Conservation (phyloP, 306 rosid species). For the Acacia acuminata region DNA sequence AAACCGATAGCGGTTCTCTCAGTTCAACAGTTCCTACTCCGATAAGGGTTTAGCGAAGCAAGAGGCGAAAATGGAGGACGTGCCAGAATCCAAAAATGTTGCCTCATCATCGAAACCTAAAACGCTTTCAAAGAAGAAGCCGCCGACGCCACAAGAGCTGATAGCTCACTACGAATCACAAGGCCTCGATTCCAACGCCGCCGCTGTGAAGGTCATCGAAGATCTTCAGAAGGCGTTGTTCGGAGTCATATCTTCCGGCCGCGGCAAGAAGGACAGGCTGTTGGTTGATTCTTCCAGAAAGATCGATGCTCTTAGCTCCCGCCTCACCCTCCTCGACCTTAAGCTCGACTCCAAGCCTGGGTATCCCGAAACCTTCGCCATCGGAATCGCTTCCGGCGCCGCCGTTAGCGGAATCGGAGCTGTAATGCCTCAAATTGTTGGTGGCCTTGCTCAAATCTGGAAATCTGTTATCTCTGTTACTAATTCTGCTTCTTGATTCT, state of each 20-base stretch:
- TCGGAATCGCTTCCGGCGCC: slow-evolving; percentile 78
- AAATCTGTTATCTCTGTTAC: slow-evolving; percentile 44
- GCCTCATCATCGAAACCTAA: neutral
- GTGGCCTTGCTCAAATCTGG: slow-evolving; percentile 65
- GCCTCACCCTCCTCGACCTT: slow-evolving; percentile 65
- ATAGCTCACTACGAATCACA: slow-evolving; percentile 81
- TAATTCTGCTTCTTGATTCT: slow-evolving; percentile 40
- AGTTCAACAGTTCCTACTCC: neutral
- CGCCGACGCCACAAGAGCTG: slow-evolving; percentile 63
- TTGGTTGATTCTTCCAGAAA: slow-evolving; percentile 61
- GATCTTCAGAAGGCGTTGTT: slow-evolving; percentile 82
- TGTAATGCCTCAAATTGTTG: slow-evolving; percentile 58
- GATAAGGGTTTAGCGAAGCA: neutral
- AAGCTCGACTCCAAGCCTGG: slow-evolving; percentile 91
- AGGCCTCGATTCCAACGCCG: slow-evolving; percentile 65
- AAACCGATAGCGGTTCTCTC: neutral
- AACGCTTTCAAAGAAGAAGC: slow-evolving; percentile 42
- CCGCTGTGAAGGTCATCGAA: slow-evolving; percentile 81
- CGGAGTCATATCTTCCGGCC: slow-evolving; percentile 65
- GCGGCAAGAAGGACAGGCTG: slow-evolving; percentile 61
- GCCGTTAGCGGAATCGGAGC: slow-evolving; percentile 56
- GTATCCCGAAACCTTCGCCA: slow-evolving; percentile 54
- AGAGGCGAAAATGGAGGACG: slow-evolving; percentile 33
- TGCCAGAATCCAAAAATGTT: neutral
- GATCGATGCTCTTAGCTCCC: slow-evolving; percentile 50